Evolutionary conservation across 2,329 filamentous ascomycete species (phyloP).

Genomic region (Calonectria pteridis): DNA sequence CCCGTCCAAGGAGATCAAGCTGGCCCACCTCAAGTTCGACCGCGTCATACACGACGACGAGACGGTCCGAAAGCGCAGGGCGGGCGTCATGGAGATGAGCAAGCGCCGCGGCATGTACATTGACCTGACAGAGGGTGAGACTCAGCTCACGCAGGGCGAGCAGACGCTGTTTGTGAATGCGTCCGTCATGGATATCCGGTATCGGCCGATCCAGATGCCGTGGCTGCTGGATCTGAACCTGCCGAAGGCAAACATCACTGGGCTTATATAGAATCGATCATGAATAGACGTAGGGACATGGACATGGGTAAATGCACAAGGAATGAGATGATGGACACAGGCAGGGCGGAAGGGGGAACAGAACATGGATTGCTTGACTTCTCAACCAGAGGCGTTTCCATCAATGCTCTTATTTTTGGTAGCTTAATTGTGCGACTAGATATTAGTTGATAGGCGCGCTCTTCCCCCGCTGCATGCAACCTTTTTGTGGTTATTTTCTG

Average conservation of each 20-base stretch:
- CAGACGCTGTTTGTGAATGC: constrained; percentile 73
- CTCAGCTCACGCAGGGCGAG: constrained; percentile 50
- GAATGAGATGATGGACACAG: neutral
- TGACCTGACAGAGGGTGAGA: constrained; percentile 53
- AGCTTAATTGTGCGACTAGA: constrained; percentile 21
- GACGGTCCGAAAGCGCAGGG: constrained; percentile 24
- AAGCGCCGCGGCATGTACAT: constrained; percentile 49
- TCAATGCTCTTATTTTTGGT: constrained; percentile 30
- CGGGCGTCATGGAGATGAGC: constrained; percentile 36
- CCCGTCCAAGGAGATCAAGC: constrained; percentile 51
- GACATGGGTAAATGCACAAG: neutral
- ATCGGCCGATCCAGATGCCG: constrained; percentile 59
- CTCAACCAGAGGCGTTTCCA: constrained; percentile 31
- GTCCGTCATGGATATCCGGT: constrained; percentile 61
- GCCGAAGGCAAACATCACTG: constrained; percentile 21
- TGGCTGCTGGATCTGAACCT: constrained; percentile 67
- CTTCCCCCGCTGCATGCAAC: constrained; percentile 7
- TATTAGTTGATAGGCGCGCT: constrained; percentile 3
- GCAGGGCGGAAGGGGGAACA: neutral
- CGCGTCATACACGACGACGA: constrained; percentile 34
- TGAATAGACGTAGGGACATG: neutral
- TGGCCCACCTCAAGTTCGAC: constrained; percentile 44
- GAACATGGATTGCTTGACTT: constrained; percentile 16
- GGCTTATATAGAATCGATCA: neutral
- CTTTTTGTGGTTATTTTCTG: neutral